Evolutionary conservation across 805 yeast genomes (phyloP), one percentile per base, ranked within the genome.

Genomic region (Kuraishia ogatae): DNA sequence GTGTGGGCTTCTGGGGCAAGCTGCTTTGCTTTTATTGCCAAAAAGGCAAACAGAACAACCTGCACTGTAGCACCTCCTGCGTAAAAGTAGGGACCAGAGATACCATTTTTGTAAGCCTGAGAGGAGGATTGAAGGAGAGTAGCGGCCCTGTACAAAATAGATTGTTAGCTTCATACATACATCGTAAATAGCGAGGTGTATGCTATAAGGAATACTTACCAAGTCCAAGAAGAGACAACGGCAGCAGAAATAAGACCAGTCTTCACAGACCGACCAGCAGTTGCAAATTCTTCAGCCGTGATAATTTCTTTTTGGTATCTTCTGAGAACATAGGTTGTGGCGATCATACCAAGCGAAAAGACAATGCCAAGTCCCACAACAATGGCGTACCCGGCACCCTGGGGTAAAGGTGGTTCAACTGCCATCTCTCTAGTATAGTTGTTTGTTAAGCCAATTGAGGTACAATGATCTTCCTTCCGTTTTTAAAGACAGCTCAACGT

Each of bases 41-140:
- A 70, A 50, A 90, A 84, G 1, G 96, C 89, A 69, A 92, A 92
- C 54, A 90, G 74, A 22, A 90, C 84, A 61, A 92, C 87, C 68
- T 92, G 97, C 55, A 88, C 89, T 54, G 89, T 80, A 1, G 97
- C 97, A 65, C 97, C 98, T 2, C 94, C 81, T 8, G 96, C 97
- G 67, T 92, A 92, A 72, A 83, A 87, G 65, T 79, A 84, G 15
- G 93, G 86, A 51, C 96, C 96, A 39, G 84, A 70, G 48, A 92
- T 80, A 63, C 98, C 98, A 56, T 83, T 76, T 49, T 73, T 73
- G 69, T 88, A 91, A 22, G 89, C 89, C 67, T 87, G 91, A 21
- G 96, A 81, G 0, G 96, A 82, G 2, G 90, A 83, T 46, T 83
- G 84, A 35, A 88, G 73, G 51, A 88, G 71, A 1, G 96, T 88